These are phyloP conservation scores for Malbranchea zuffiana DNA, from an alignment of 2,329 filamentous ascomycete genomes.

Conservation along the genomic window DNA sequence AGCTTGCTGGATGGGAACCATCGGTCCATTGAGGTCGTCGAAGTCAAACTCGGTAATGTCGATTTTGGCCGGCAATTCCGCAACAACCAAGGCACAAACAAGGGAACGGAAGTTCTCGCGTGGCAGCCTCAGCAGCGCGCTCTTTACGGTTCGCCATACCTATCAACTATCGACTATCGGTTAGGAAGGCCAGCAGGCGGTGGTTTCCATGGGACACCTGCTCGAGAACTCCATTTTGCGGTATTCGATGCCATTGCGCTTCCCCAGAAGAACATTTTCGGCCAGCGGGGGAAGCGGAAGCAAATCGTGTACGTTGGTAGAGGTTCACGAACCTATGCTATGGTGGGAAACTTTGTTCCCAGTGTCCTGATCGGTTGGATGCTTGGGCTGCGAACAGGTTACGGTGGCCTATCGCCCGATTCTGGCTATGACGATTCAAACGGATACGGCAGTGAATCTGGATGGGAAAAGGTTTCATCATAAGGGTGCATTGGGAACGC, in stretches of 20 bases:
- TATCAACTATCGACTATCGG: slow-evolving; percentile 35
- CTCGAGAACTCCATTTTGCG: slow-evolving; percentile 70
- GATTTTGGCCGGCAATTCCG: slow-evolving; percentile 59
- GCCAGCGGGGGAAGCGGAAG: slow-evolving; percentile 26
- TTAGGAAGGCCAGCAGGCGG: slow-evolving; percentile 30
- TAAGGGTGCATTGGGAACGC: too few relatives aligned
- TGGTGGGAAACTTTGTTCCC: slow-evolving; percentile 74
- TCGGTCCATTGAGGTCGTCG: slow-evolving; percentile 55
- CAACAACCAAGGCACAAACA: slow-evolving; percentile 34
- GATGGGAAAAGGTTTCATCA: slow-evolving; percentile 28
- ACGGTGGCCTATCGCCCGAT: slow-evolving; percentile 11
- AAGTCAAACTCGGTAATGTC: slow-evolving; percentile 84
- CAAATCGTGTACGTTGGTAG: slow-evolving; percentile 69
- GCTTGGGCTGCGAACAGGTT: slow-evolving; percentile 58
- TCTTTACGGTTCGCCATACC: slow-evolving; percentile 34
- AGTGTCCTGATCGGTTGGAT: slow-evolving; percentile 77
- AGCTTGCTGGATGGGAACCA: slow-evolving; percentile 46
- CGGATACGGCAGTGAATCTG: slow-evolving; percentile 25
- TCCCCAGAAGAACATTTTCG: slow-evolving; percentile 29
- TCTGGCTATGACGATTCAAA: slow-evolving; percentile 18
- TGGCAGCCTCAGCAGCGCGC: slow-evolving; percentile 50
- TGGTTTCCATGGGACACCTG: slow-evolving; percentile 51
- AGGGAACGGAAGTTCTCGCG: slow-evolving; percentile 45
- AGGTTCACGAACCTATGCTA: slow-evolving; percentile 71
- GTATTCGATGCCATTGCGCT: slow-evolving; percentile 78